Base-by-base conservation (phyloP, 306 rosid genomes). In the Elaeagnus macrophylla region DNA sequence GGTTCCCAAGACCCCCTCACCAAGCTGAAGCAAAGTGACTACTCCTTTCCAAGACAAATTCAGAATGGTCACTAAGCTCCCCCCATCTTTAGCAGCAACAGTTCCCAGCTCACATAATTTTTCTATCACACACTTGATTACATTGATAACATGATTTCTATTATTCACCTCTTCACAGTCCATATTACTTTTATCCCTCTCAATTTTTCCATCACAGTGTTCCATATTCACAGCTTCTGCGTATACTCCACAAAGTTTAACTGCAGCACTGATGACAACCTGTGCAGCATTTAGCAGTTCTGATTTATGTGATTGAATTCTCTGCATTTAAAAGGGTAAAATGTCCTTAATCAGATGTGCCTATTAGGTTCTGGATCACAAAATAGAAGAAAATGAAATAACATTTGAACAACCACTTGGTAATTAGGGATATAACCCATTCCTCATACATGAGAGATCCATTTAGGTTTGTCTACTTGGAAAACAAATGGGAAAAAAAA, bases 11-110 rank as follows among this genome's bases (percentile, higher is more conserved):
- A 37, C 57, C 51, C 67, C 83, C 3, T 71, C 75, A 18, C 94
- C 91, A 69, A 72, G 67, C 75, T 83, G 97, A 78, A 90, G 94
- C 81, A 90, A 69, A 62, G 78, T 74, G 47, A 86, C 94, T 59
- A 90, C 94, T 50, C 91, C 95, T 81, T 86, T 90, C 97, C 97
- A 90, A 15, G 89, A 81, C 56, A 78, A 75, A 53, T 84, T 90
- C 54, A 90, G 90, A 66, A 90, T 79, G 53, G 60, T 78, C 18
- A 90, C 95, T 62, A 80, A 70, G 68, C 77, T 80, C 48, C 97
- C 97, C 45, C 95, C 97, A 37, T 69, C 77, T 48, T 80, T 79
- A 63, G 95, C 97, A 41, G 95, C 97, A 81, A 81, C 43, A 25
- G 71, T 51, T 67, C 97, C 97, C 48, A 90, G 70, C 65, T 81